Base-by-base conservation (phyloP, 768 basidiomycete genomes). In the Boletus edulis region DNA sequence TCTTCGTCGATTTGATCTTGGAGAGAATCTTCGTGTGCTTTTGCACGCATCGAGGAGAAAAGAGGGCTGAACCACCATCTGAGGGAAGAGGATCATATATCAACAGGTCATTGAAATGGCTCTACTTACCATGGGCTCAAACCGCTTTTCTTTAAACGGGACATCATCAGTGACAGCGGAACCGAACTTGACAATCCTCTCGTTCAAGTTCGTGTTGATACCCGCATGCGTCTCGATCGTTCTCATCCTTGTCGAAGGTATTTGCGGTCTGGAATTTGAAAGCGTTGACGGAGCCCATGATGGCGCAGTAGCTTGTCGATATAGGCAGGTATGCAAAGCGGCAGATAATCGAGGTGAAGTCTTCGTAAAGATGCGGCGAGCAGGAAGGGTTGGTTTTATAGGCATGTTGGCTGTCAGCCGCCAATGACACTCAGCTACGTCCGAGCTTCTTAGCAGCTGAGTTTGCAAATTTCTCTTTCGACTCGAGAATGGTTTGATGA, bases 401-500 rank as follows among this genome's bases (percentile, higher is more conserved):
- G 18, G 22, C 37, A 43, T 32, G 27, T 29, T 51, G 18, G 15
- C 9, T 27, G 58, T 59, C 52, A 59, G 58, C 58, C 58, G 15
- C 57, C 57, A 38, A 24, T 24, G 24, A 24, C 27, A 27, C 27
- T 27, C 24, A 4, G 24, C 24, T 24, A 24, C 24, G 24, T 24
- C 24, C 24, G 24, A 24, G 27, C 27, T 27, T 58, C 20, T 31
- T 46, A 13, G 47, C 46, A 39, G 32, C 56, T 34, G 60, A 62
- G 29, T 52, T 59, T 48, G 48, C 51, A 1, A 35, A 27, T 5
- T 62, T 62, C 41, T 24, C 24, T 4, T 24, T 24, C 4, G 4
- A 24, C 24, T 24, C 24, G 24, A 24, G 24, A 24, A 24, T 24
- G 24, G 24, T 24, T 4, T 24, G 24, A 24, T 24, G 24, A 24